These are phyloP conservation scores for Trichoderma virens DNA, from an alignment of 495 filamentous ascomycete genomes.

Conservation along the genomic window DNA sequence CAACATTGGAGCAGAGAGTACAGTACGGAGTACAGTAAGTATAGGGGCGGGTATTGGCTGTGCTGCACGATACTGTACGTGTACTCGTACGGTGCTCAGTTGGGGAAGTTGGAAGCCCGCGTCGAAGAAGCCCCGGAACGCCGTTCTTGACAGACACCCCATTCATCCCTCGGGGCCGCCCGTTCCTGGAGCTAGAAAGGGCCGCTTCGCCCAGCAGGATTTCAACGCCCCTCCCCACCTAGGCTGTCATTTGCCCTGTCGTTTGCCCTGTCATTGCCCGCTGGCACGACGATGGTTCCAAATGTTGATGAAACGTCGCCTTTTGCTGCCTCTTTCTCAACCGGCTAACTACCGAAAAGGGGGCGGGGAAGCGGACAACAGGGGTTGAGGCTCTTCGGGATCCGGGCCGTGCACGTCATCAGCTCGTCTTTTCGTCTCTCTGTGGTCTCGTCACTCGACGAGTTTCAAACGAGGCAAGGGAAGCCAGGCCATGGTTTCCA, in stretches of 20 bases:
- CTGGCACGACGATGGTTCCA: neutral
- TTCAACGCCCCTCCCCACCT: neutral
- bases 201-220: neutral
- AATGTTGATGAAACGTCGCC: neutral
- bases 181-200: slow-evolving; percentile 7
- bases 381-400: slow-evolving; percentile 9
- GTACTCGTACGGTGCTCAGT: neutral
- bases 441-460: neutral
- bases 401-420: slow-evolving; percentile 7
- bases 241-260: neutral
- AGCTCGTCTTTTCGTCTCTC: neutral
- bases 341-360: slow-evolving; percentile 6
- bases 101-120: neutral
- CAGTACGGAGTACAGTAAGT: neutral
- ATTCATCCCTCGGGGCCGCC: neutral
- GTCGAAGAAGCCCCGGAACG: neutral
- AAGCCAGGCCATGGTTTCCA: neutral
- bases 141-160: neutral
- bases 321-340: neutral
- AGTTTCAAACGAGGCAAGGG: slow-evolving; percentile 3
- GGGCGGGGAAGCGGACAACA: slow-evolving; percentile 7
- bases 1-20: neutral
- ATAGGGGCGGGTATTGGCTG: neutral
- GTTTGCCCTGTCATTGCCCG: too few relatives aligned
- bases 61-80: neutral